Evolutionary conservation across 2,329 filamentous ascomycete species (phyloP).

Genomic region (Aspergillus alliaceus): DNA sequence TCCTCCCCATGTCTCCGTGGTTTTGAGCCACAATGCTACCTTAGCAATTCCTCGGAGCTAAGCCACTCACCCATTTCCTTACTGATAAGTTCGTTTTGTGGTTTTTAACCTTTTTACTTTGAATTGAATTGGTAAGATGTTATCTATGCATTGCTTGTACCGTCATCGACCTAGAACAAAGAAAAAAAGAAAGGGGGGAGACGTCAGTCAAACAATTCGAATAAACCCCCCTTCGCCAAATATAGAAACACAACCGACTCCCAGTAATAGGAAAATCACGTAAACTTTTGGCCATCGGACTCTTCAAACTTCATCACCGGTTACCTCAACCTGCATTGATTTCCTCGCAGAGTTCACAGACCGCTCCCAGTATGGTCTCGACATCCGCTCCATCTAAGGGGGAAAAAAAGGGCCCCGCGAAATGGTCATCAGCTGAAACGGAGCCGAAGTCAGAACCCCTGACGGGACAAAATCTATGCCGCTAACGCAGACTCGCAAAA

Average conservation of each 20-base stretch:
- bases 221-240: background rate
- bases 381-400: background rate
- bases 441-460: background rate
- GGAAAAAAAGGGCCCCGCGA: background rate
- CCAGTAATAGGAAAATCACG: background rate
- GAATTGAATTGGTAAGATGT: background rate
- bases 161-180: background rate
- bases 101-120: background rate
- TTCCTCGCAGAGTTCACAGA: background rate
- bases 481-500: slow-evolving; percentile 1
- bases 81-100: background rate
- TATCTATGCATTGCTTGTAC: background rate
- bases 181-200: background rate
- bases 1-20: background rate
- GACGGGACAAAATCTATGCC: background rate
- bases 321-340: background rate
- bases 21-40: background rate
- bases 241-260: background rate
- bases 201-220: background rate
- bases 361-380: background rate
- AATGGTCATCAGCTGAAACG: background rate
- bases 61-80: background rate
- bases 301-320: background rate
- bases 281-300: background rate
- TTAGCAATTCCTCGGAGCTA: background rate